Conservation (phyloP, 2,329 filamentous ascomycete species). For the Drechslerella dactyloides region DNA sequence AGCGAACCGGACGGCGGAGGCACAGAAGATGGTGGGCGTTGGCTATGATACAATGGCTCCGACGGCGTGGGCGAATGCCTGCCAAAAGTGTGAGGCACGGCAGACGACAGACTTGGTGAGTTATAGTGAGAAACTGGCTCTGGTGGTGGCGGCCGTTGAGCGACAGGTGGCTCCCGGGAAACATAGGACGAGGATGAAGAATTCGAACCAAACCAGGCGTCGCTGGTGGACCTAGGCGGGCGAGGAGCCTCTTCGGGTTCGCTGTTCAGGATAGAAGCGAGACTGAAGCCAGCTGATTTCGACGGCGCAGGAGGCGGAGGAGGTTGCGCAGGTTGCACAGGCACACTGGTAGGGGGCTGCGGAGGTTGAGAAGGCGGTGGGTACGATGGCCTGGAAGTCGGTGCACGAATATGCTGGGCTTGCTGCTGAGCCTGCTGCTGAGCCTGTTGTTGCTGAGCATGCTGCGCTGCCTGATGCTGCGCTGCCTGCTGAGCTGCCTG, state of each 20-base stretch:
- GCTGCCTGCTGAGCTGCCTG: constrained; percentile 9
- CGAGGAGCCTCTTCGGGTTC: constrained; percentile 29
- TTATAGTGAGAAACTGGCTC: constrained; percentile 46
- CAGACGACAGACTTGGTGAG: constrained; percentile 39
- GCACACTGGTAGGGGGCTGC: constrained; percentile 18
- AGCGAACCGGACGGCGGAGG: constrained; percentile 31
- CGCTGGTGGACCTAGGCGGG: constrained; percentile 13
- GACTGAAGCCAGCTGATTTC: constrained; percentile 32
- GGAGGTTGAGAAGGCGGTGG: constrained; percentile 15
- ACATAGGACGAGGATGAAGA: constrained; percentile 20
- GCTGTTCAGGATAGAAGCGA: constrained; percentile 36
- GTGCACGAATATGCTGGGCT: constrained; percentile 19
- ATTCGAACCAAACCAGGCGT: constrained; percentile 31
- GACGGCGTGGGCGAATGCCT: constrained; percentile 42
- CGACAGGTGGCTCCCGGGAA: constrained; percentile 24
- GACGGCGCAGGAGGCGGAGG: constrained; percentile 22
- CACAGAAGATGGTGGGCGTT: constrained; percentile 36
- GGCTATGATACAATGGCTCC: constrained; percentile 29
- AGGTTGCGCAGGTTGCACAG: constrained; percentile 13
- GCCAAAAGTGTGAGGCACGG: constrained; percentile 29
- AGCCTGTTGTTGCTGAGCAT: constrained; percentile 11
- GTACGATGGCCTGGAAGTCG: constrained; percentile 16
- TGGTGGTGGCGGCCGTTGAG: constrained; percentile 35
- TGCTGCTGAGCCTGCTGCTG: constrained; percentile 22
- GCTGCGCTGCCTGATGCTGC: constrained; percentile 33